Evolutionary conservation across 2,329 filamentous ascomycete species (phyloP).

Genomic region (Alternaria solani): DNA sequence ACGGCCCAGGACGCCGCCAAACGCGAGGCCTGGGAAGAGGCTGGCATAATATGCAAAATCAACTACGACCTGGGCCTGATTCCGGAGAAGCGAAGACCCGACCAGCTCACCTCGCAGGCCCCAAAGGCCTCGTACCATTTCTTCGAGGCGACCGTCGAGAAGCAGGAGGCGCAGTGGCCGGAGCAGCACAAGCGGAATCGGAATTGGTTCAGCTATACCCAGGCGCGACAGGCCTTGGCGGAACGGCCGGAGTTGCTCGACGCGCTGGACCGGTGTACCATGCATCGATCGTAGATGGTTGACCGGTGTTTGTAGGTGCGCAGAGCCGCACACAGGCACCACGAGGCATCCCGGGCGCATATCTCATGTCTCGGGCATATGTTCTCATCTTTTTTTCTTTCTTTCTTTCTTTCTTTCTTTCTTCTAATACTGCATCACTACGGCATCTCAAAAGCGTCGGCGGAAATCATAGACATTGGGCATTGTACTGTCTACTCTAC

Average conservation of each 20-base stretch:
- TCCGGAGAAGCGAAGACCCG: constrained; percentile 73
- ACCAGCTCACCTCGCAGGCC: constrained; percentile 63
- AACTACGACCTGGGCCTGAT: constrained; percentile 88
- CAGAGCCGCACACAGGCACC: constrained; percentile 19
- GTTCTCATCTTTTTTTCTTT: constrained; percentile 6
- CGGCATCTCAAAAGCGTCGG: constrained; percentile 41
- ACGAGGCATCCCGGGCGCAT: not conserved
- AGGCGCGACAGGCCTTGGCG: constrained; percentile 80
- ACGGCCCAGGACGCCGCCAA: constrained; percentile 82
- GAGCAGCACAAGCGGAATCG: constrained; percentile 91
- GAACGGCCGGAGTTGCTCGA: constrained; percentile 86
- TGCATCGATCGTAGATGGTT: constrained; percentile 46
- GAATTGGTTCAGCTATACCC: constrained; percentile 85
- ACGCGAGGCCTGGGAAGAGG: constrained; percentile 98
- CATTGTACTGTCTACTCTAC: constrained; percentile 26
- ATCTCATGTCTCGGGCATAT: not conserved
- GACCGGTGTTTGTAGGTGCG: constrained; percentile 20
- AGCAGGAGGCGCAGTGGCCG: constrained; percentile 88
- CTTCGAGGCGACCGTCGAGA: constrained; percentile 86
- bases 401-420: constrained; percentile 15
- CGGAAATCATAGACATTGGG: constrained; percentile 30
- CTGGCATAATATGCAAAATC: constrained; percentile 86
- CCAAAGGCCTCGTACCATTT: constrained; percentile 83
- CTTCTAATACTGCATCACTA: constrained; percentile 41
- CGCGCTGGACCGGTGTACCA: constrained; percentile 81